Conservation (phyloP, 169 alveolate species). For the Babesia gibsoni region DNA sequence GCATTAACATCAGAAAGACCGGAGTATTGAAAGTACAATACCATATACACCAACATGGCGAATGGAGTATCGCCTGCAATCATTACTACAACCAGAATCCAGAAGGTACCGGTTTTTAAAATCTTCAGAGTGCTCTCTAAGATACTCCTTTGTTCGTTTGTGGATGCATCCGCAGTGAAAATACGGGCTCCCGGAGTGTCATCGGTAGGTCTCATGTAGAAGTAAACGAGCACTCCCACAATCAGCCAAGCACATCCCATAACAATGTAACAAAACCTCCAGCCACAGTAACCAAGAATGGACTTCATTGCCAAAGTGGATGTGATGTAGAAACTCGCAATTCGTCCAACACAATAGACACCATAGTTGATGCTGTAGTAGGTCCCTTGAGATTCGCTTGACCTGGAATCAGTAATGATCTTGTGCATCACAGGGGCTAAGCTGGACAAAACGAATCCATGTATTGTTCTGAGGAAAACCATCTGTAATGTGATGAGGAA, state of each 20-base stretch:
- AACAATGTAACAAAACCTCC: constrained; percentile 31
- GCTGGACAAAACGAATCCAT: constrained; percentile 47
- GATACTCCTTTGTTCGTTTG: too few relatives aligned
- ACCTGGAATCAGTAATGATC: constrained; percentile 17
- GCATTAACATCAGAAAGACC: constrained; percentile 83
- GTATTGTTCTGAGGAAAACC: constrained; percentile 22
- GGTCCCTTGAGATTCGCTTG: neutral
- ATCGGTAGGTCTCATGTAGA: too few relatives aligned
- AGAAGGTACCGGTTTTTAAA: constrained; percentile 32
- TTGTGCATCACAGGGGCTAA: constrained; percentile 45
- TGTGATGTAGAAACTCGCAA: neutral
- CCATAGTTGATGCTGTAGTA: constrained; percentile 41
- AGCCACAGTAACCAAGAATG: constrained; percentile 11
- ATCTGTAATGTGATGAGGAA: constrained; percentile 14
- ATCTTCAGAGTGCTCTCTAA: too few relatives aligned
- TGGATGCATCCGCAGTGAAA: too few relatives aligned
- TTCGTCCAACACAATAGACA: constrained; percentile 38
- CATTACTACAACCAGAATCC: constrained; percentile 32
- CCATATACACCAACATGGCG: constrained; percentile 84
- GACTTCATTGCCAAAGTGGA: neutral
- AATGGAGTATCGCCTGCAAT: constrained; percentile 86
- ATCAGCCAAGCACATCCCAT: constrained; percentile 18
- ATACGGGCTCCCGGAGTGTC: too few relatives aligned
- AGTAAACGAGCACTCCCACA: neutral
- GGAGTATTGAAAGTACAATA: constrained; percentile 86